Evolutionary conservation across 169 alveolate species (phyloP), one percentile per base, ranked within the genome.

Genomic region (Plasmodium cynomolgi): DNA sequence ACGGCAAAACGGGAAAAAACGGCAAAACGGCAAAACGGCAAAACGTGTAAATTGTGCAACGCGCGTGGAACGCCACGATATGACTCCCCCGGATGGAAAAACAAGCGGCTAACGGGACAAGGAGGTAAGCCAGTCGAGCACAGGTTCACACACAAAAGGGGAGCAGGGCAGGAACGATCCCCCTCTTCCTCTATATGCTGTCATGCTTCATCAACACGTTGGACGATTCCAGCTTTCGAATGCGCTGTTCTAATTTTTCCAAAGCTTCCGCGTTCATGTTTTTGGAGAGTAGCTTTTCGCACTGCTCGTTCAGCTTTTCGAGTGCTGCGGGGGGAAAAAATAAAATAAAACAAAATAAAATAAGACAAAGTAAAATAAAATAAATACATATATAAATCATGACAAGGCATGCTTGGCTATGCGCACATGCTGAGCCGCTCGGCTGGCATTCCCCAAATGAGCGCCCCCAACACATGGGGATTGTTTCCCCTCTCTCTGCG

Each of bases 211-310:
- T 73, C 81, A 75, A 34, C 3, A 37, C 56, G 54, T 91, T 91
- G 9, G 84, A 81, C 17, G 77, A 74, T 39, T 91, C 95, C 84
- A 91, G 54, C 75, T 91, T 91, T 50, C 80, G 74, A 71, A 91
- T 91, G 39, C 95, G 91, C 34, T 80, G 72, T 29, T 81, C 92
- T 68, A 91, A 82, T 68, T 81, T 62, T 47, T 91, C 92, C 58
- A 91, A 81, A 56, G 75, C 92, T 81, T 91, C 95, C 17, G 81
- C 34, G 20, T 44, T 44, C 9, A 91, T 39, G 39, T 91, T 73
- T 72, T 91, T 91, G 31, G 95, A 91, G 58, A 91, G 92, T 4
- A 91, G 71, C 37, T 71, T 81, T 91, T 82, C 92, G 41, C 95
- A 91, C 34, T 91, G 92, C 54, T 91, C 92, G 31, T 91, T 91